phyloP scores from a whole-genome alignment of 2,329 filamentous ascomycete species.

The Colletotrichum scovillei region DNA sequence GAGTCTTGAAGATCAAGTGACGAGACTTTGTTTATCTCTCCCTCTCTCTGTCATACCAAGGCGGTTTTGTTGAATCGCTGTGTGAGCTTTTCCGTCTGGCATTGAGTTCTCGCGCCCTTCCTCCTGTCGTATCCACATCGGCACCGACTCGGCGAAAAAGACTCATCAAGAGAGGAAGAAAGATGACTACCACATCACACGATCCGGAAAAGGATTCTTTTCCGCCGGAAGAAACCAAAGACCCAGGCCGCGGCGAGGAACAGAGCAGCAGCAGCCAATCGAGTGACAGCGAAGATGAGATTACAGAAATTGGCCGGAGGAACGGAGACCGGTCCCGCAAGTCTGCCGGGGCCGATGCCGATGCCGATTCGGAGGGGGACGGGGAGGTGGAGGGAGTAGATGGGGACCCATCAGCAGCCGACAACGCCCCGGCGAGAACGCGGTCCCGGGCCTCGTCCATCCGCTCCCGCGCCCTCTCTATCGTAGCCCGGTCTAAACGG shows the following conservation, averaged over 20 bases:
- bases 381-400: background rate
- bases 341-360: conserved; percentile 4
- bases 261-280: conserved; percentile 11
- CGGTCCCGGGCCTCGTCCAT: conserved; percentile 51
- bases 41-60: background rate
- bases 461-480: conserved; percentile 48
- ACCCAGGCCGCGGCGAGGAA: background rate
- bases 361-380: background rate
- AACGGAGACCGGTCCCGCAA: conserved; percentile 16
- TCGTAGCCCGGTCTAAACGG: conserved; percentile 61
- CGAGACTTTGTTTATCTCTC: background rate
- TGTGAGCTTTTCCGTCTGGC: background rate
- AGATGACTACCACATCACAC: conserved; percentile 12
- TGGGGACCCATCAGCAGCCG: conserved; percentile 15
- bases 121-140: background rate
- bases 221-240: conserved; percentile 12
- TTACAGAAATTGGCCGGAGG: conserved; percentile 17
- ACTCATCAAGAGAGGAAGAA: background rate
- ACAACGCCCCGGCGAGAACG: conserved; percentile 31
- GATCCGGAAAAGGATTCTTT: conserved; percentile 33
- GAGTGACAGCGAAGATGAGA: conserved; percentile 29
- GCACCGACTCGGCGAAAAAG: conserved; percentile 28
- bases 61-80: background rate
- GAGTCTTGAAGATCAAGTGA: background rate
- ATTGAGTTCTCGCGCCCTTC: background rate